phyloP scores from a whole-genome alignment of 306 rosid genomes.

The Prunus kanzakura region DNA sequence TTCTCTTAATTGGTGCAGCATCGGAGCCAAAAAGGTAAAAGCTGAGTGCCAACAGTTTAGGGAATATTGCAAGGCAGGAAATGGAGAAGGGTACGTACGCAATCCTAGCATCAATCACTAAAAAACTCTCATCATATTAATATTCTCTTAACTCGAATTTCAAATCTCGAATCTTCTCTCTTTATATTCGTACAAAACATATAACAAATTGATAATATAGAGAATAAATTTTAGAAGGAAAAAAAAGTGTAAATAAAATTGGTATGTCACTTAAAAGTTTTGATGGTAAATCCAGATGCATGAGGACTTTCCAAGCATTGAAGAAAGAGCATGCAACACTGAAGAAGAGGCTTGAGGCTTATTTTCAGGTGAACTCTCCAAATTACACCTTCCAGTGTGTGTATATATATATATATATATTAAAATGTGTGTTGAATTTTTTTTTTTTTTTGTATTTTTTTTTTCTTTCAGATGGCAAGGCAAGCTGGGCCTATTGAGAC shows the following conservation, averaged over 20 bases:
- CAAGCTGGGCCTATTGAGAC: conserved; percentile 51
- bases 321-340: conserved; percentile 75
- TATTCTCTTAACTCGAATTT: not conserved
- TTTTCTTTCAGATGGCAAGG: conserved; percentile 40
- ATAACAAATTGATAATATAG: too few relatives aligned
- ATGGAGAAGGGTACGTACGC: conserved; percentile 70
- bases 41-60: conserved; percentile 74
- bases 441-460: not conserved
- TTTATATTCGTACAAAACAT: too few relatives aligned
- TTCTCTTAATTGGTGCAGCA: conserved; percentile 48
- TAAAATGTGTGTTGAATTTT: not conserved
- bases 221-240: too few relatives aligned
- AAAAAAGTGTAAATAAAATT: too few relatives aligned
- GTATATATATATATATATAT: not conserved
- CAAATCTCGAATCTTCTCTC: not conserved
- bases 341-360: conserved; percentile 84
- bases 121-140: not conserved
- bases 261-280: not conserved
- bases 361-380: conserved; percentile 61
- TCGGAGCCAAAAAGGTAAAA: conserved; percentile 94
- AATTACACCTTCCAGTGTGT: too few relatives aligned
- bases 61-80: conserved; percentile 72
- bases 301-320: conserved; percentile 70
- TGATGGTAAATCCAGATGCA: conserved; percentile 44
- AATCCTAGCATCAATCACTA: not conserved